Evolutionary conservation across 2,329 filamentous ascomycete species (phyloP).

Genomic region (Huntiella decipiens): DNA sequence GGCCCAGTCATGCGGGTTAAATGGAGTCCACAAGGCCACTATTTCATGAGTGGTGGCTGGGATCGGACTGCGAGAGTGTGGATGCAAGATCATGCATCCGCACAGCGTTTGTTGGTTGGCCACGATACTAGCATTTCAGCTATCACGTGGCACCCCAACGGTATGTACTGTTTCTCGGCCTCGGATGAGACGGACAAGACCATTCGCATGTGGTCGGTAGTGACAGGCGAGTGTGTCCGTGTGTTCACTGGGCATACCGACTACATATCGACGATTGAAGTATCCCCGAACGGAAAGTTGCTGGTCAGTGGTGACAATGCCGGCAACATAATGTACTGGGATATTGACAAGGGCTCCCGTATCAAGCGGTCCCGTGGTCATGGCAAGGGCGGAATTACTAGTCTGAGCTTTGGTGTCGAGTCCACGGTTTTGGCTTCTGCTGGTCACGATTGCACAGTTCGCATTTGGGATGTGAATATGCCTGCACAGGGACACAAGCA

Average conservation of each 20-base stretch:
- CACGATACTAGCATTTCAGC: constrained; percentile 87
- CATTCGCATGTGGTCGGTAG: constrained; percentile 93
- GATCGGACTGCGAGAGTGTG: constrained; percentile 84
- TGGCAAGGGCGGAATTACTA: constrained; percentile 84
- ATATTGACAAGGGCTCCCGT: constrained; percentile 65
- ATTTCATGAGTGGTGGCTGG: constrained; percentile 73
- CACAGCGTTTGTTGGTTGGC: constrained; percentile 71
- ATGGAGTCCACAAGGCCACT: constrained; percentile 89
- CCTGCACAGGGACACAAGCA: constrained; percentile 45
- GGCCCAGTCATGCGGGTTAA: constrained; percentile 73
- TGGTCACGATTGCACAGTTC: constrained; percentile 79
- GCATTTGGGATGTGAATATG: constrained; percentile 77
- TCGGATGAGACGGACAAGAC: constrained; percentile 73
- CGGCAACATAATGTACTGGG: constrained; percentile 88
- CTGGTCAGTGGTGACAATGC: constrained; percentile 79
- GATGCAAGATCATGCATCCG: constrained; percentile 81
- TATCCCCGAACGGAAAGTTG: constrained; percentile 70
- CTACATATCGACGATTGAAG: constrained; percentile 68
- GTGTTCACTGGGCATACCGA: constrained; percentile 85
- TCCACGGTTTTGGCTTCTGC: constrained; percentile 79
- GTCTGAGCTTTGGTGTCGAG: constrained; percentile 81
- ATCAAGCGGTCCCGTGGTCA: constrained; percentile 91
- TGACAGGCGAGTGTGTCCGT: constrained; percentile 68
- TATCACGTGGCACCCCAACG: constrained; percentile 88
- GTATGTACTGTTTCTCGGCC: constrained; percentile 80